Base-by-base conservation (phyloP, 1,284 basidiomycete species). In the Trametes polyzona region DNA sequence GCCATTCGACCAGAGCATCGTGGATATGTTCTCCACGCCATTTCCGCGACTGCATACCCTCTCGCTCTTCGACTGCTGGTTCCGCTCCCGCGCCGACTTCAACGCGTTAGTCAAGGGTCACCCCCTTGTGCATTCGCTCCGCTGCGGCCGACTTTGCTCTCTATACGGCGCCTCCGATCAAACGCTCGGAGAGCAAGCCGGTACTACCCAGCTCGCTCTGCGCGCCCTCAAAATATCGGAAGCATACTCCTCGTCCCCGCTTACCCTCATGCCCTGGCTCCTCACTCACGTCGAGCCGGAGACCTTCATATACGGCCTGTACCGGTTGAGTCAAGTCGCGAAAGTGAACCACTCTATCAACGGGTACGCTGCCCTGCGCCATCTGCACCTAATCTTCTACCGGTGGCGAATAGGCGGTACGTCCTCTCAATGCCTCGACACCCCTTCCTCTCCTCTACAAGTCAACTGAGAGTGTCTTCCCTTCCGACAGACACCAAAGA, bases 1-100 rank as follows among this genome's bases (percentile, higher is more conserved):
- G 29, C 47, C 61, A 7, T 36, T 63, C 36, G 53, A 59, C 42
- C 40, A 36, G 9, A 24, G 35, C 24, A 23, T 60, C 9, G 53
- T 63, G 1, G 47, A 37, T 1, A 50, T 49, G 55, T 51, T 63
- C 19, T 33, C 52, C 2, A 26, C 52, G 1, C 37, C 19, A 27
- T 58, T 63, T 36, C 58, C 61, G 16, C 52, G 47, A 1, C 29
- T 63, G 16, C 30, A 58, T 19, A 48, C 53, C 5, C 48, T 63
- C 26, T 58, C 55, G 14, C 24, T 63, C 0, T 63, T 59, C 47
- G 61, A 63, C 47, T 63, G 61, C 47, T 60, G 58, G 55, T 60
- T 63, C 44, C 52, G 47, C 6, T 60, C 42, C 35, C 55, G 60
- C 26, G 50, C 52, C 10, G 55, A 63, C 40, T 47, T 63, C 43